phyloP scores from a whole-genome alignment of 257 asterid species.

The Penstemon newberryi region DNA sequence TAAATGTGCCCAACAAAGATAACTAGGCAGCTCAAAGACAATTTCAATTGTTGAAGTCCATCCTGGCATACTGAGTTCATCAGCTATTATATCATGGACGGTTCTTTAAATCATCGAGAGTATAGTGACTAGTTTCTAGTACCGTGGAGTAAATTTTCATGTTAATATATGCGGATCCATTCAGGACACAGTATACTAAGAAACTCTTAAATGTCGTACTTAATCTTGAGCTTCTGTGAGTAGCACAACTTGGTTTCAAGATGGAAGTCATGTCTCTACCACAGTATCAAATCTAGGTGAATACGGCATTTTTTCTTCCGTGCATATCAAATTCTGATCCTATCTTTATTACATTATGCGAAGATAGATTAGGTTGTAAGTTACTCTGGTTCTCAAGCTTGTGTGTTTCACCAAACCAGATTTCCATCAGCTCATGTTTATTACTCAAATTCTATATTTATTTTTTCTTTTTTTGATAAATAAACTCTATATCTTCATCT shows the following conservation, averaged over 20 bases:
- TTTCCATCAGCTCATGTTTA: neutral
- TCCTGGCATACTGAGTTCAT: neutral
- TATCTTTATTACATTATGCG: slow-evolving; percentile 2
- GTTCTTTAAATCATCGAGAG: slow-evolving; percentile 1
- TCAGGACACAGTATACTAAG: neutral
- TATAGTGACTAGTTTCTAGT: neutral
- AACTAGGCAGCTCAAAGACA: neutral
- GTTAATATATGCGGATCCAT: neutral
- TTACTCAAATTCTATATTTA: neutral
- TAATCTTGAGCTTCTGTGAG: neutral
- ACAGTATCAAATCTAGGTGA: neutral
- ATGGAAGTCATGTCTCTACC: slow-evolving; percentile 3
- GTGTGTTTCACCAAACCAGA: neutral
- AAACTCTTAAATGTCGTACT: neutral
- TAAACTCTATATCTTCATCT: neutral
- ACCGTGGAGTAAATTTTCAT: neutral
- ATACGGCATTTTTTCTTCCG: slow-evolving; percentile 3
- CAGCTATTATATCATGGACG: slow-evolving; percentile 13
- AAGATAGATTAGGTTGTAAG: neutral
- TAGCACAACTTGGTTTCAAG: neutral
- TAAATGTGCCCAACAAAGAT: neutral
- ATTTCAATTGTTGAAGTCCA: neutral
- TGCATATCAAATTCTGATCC: neutral
- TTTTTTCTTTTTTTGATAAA: too few species aligned
- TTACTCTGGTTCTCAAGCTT: neutral